Percentiles rank a stretch among this genome's conserved stretches.
Evolutionary conservation across 768 basidiomycete species (phyloP).

Genomic region (Pleurotus tuber-regium): DNA sequence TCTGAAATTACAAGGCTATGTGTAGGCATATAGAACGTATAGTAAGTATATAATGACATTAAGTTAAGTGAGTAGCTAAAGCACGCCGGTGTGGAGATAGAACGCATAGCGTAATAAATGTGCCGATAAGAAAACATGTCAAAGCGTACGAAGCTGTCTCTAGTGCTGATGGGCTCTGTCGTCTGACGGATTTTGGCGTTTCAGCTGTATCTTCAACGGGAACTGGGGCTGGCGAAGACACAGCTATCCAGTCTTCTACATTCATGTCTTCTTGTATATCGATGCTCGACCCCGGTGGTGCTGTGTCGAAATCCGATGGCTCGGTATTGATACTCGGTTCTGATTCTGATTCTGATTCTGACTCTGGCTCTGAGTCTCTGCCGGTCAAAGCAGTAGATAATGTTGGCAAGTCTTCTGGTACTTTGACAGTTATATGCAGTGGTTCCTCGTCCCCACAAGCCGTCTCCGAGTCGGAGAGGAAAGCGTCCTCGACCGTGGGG

Average conservation of each 20-base stretch:
- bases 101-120: conserved; percentile 52
- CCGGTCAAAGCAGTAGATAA: conserved; percentile 1
- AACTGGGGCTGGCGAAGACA: conserved; percentile 3
- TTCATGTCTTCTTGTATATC: neutral
- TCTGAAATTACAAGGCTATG: too few species aligned
- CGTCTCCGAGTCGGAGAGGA: neutral
- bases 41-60: conserved; percentile 1
- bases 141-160: conserved; percentile 44
- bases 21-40: neutral
- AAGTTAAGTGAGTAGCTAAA: conserved; percentile 31
- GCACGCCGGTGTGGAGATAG: conserved; percentile 46
- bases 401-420: conserved; percentile 1
- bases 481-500: neutral
- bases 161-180: conserved; percentile 15
- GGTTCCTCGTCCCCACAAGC: conserved; percentile 7
- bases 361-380: neutral
- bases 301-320: too few species aligned
- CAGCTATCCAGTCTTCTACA: neutral
- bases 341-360: neutral
- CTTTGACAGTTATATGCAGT: neutral
- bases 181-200: neutral
- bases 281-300: neutral
- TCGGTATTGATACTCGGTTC: neutral
- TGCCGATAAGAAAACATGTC: conserved; percentile 60
- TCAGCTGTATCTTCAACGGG: conserved; percentile 4